Percentiles rank a stretch among this genome's conserved stretches.
phyloP scores from a whole-genome alignment of 805 yeast genomes.

The Teunomyces lycoperdinae region DNA sequence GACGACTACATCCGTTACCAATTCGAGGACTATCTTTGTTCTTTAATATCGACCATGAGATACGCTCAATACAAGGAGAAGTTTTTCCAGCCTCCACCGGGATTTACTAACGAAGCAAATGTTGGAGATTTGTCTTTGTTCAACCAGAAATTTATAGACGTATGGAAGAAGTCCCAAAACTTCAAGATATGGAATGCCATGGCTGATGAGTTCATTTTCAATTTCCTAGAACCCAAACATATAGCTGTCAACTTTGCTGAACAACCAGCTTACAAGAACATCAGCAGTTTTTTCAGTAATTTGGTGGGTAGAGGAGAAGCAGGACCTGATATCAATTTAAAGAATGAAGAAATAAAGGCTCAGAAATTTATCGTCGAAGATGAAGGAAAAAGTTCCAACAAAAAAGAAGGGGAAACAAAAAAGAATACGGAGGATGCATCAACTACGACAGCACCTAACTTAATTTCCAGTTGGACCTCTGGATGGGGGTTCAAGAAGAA shows the following conservation, averaged over 20 bases:
- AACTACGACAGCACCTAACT: neutral
- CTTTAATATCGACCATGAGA: conserved; percentile 70
- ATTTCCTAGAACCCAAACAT: conserved; percentile 41
- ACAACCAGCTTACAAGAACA: conserved; percentile 12
- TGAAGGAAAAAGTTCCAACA: neutral
- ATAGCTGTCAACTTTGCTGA: conserved; percentile 23
- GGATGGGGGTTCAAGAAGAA: conserved; percentile 16
- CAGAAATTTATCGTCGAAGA: conserved; percentile 12
- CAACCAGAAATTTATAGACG: conserved; percentile 27
- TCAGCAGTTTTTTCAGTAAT: conserved; percentile 23
- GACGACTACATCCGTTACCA: conserved; percentile 87
- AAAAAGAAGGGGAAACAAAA: neutral
- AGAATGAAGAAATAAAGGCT: conserved; percentile 6
- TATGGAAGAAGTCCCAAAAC: conserved; percentile 35
- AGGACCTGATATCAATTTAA: neutral
- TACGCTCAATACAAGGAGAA: conserved; percentile 54
- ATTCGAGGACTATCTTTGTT: conserved; percentile 86
- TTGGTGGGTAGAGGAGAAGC: conserved; percentile 12
- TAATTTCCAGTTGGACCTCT: conserved; percentile 6
- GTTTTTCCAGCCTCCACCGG: conserved; percentile 41
- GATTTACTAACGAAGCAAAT: conserved; percentile 22
- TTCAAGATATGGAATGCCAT: conserved; percentile 38
- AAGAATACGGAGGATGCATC: conserved; percentile 4
- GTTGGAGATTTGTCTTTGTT: conserved; percentile 31
- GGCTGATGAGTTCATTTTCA: conserved; percentile 45